Conservation (phyloP, 148 eudicot species). For the Simmondsia chinensis region DNA sequence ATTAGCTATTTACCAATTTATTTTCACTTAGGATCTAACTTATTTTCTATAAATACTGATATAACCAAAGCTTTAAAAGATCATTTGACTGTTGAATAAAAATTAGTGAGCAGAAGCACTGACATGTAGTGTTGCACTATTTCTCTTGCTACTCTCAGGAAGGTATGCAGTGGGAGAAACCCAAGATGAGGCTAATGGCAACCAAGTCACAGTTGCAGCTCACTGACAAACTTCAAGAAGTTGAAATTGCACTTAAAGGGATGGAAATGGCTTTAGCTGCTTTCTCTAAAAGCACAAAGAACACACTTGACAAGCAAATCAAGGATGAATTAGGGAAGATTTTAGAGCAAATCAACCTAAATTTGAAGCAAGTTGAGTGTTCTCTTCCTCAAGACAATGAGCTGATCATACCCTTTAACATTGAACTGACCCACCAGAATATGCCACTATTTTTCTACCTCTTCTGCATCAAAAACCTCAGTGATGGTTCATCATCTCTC, state of each 20-base stretch:
- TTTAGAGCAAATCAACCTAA: slow-evolving; percentile 10
- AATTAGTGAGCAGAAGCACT: too few species aligned
- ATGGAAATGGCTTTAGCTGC: slow-evolving; percentile 37
- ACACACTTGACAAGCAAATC: slow-evolving; percentile 13
- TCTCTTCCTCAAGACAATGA: slow-evolving; percentile 15
- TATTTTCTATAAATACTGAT: too few species aligned
- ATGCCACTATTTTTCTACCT: slow-evolving; percentile 23
- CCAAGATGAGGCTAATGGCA: slow-evolving; percentile 9
- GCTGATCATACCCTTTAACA: slow-evolving; percentile 5
- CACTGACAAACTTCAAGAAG: slow-evolving; percentile 21
- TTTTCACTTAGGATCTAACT: too few species aligned
- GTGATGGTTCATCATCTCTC: neutral
- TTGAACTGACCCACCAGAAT: slow-evolving; percentile 5
- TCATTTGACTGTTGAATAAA: too few species aligned
- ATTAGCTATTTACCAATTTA: too few species aligned
- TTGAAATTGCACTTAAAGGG: slow-evolving; percentile 31
- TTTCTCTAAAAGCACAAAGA: slow-evolving; percentile 8
- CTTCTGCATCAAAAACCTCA: slow-evolving; percentile 23
- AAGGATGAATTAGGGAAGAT: slow-evolving; percentile 5
- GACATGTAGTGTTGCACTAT: too few species aligned
- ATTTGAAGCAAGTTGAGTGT: slow-evolving; percentile 17
- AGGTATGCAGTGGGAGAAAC: slow-evolving; percentile 36
- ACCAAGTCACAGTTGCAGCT: slow-evolving; percentile 7
- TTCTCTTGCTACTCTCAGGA: too few species aligned
- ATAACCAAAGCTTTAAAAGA: too few species aligned